Percentiles rank a stretch among this genome's conserved stretches.
phyloP scores from a whole-genome alignment of 352 stramenopile species.

The Pythium biforme region DNA sequence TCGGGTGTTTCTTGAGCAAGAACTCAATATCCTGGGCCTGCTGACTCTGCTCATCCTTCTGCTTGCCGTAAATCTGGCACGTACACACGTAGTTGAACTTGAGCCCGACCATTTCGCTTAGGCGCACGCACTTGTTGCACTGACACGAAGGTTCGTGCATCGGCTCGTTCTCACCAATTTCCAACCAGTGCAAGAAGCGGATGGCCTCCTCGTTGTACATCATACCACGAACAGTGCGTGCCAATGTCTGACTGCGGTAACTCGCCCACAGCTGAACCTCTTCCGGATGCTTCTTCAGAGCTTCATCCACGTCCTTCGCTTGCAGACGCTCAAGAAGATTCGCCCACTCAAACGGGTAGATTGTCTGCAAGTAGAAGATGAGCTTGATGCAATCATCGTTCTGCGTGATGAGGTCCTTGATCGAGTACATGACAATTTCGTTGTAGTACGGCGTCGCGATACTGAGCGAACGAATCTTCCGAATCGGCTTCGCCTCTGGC shows the following conservation, averaged over 20 bases:
- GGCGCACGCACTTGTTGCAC: constrained; percentile 85
- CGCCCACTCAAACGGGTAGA: constrained; percentile 86
- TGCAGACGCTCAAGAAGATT: constrained; percentile 79
- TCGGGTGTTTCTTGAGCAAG: constrained; percentile 79
- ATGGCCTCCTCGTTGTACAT: constrained; percentile 89
- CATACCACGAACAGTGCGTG: constrained; percentile 82
- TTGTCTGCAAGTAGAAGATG: constrained; percentile 94
- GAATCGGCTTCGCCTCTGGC: constrained; percentile 80
- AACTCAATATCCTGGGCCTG: constrained; percentile 66
- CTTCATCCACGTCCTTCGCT: constrained; percentile 81
- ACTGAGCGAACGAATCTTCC: constrained; percentile 83
- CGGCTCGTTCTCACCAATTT: constrained; percentile 86
- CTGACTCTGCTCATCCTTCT: constrained; percentile 82
- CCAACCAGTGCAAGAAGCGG: constrained; percentile 84
- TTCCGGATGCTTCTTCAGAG: constrained; percentile 77
- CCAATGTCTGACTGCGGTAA: constrained; percentile 83
- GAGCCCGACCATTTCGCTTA: constrained; percentile 81
- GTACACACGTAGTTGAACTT: constrained; percentile 91
- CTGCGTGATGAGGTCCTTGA: constrained; percentile 81
- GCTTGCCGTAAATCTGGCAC: constrained; percentile 87
- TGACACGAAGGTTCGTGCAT: constrained; percentile 78
- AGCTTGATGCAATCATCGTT: constrained; percentile 94
- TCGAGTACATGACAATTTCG: constrained; percentile 90
- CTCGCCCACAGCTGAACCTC: constrained; percentile 84
- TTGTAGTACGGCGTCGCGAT: constrained; percentile 89